These are phyloP conservation scores for Apodospora peruviana DNA, from an alignment of 495 filamentous ascomycete species.

Conservation along the genomic window DNA sequence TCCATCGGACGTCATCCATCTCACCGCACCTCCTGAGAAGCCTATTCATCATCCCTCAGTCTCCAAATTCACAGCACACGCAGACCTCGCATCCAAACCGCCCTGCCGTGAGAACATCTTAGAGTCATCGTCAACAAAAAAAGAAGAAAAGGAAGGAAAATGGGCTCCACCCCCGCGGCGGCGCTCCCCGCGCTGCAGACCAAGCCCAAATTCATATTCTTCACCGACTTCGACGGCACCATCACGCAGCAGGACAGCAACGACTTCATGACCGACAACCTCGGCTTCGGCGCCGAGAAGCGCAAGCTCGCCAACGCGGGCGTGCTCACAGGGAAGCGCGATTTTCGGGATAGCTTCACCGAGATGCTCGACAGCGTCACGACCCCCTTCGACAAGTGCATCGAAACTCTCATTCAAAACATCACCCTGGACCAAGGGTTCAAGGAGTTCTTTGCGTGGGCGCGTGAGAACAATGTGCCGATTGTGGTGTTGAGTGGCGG, in stretches of 20 bases:
- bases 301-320: conserved; percentile 64
- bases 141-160: no score
- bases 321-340: conserved; percentile 58
- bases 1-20: no score
- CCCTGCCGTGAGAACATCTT: no score
- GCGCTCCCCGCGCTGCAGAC: conserved; percentile 53
- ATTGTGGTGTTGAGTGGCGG: conserved; percentile 86
- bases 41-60: no score
- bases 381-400: conserved; percentile 74
- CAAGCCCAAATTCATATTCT: conserved; percentile 83
- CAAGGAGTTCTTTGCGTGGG: conserved; percentile 79
- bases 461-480: conserved; percentile 72
- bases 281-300: conserved; percentile 67
- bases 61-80: no score
- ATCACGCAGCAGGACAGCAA: conserved; percentile 91
- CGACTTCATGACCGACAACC: conserved; percentile 90
- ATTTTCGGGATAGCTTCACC: conserved; percentile 80
- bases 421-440: conserved; percentile 86
- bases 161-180: conserved; percentile 25
- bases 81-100: no score
- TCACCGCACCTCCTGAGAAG: no score
- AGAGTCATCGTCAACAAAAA: no score
- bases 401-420: conserved; percentile 66
- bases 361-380: conserved; percentile 81
- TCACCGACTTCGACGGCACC: conserved; percentile 96